A percentile compares a stretch with the other conserved stretches of the same genome.
Evolutionary conservation across 768 basidiomycete species (phyloP).

Genomic region (Mycena metata): DNA sequence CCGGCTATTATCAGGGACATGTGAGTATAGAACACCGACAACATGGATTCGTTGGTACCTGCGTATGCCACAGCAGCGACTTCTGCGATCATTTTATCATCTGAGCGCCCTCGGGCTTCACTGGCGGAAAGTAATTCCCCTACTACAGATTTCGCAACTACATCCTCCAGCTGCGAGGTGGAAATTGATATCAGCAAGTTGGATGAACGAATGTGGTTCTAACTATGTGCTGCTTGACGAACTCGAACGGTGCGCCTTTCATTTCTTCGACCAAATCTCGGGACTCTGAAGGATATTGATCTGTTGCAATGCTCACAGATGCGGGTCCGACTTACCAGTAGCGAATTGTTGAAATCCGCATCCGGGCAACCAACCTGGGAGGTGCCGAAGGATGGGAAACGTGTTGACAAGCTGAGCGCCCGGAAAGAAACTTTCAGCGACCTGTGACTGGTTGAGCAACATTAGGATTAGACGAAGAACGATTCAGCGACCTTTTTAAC

Average conservation of each 20-base stretch:
- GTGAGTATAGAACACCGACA: conserved; percentile 37
- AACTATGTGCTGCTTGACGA: conserved; percentile 27
- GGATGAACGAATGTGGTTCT: neutral
- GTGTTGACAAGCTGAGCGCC: conserved; percentile 45
- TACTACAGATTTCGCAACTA: conserved; percentile 24
- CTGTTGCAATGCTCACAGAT: neutral
- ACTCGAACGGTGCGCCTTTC: conserved; percentile 26
- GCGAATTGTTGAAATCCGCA: conserved; percentile 15
- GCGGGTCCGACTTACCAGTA: neutral
- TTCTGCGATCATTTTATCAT: conserved; percentile 43
- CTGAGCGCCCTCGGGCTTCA: conserved; percentile 17
- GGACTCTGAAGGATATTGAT: conserved; percentile 10
- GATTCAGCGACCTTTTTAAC: conserved; percentile 29
- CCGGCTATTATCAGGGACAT: too few relatives aligned
- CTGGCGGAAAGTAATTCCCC: conserved; percentile 23
- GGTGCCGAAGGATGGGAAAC: conserved; percentile 48
- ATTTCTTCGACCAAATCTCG: conserved; percentile 20
- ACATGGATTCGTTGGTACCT: conserved; percentile 38
- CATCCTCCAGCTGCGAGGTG: conserved; percentile 10
- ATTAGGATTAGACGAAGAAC: too few relatives aligned
- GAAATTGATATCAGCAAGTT: neutral
- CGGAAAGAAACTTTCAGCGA: conserved; percentile 39
- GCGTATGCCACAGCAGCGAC: conserved; percentile 48
- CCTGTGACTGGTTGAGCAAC: too few relatives aligned
- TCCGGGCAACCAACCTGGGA: conserved; percentile 50